Conservation (phyloP, 495 filamentous ascomycete genomes). For the Penicillium coffeae region DNA sequence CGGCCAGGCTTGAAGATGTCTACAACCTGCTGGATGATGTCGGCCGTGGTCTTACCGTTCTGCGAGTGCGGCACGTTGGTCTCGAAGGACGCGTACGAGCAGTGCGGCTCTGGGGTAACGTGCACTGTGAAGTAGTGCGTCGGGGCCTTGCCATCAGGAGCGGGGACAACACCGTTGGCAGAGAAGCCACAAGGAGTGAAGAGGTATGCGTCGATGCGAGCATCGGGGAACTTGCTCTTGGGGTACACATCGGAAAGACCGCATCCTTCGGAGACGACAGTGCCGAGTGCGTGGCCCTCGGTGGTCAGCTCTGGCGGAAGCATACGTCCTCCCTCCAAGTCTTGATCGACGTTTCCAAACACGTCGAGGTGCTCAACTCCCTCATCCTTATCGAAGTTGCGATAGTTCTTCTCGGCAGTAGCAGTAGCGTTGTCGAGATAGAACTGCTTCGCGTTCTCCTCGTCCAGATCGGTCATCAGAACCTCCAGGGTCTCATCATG, state of each 20-base stretch:
- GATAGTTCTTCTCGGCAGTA: slow-evolving; percentile 76
- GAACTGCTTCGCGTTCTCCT: slow-evolving; percentile 90
- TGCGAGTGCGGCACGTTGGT: slow-evolving; percentile 94
- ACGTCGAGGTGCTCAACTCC: slow-evolving; percentile 65
- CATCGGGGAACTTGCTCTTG: slow-evolving; percentile 80
- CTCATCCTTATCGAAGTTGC: slow-evolving; percentile 42
- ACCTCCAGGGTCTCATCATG: slow-evolving; percentile 94
- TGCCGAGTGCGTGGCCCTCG: slow-evolving; percentile 91
- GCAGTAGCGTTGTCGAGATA: slow-evolving; percentile 90
- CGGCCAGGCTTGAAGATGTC: slow-evolving; percentile 92
- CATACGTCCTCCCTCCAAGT: slow-evolving; percentile 50
- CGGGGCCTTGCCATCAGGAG: slow-evolving; percentile 57
- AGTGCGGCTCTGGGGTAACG: slow-evolving; percentile 95
- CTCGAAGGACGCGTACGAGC: slow-evolving; percentile 99
- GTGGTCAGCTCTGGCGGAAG: slow-evolving; percentile 75
- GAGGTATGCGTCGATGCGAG: slow-evolving; percentile 91
- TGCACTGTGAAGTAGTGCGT: slow-evolving; percentile 99
- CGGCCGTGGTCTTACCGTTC: slow-evolving; percentile 80
- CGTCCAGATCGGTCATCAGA: slow-evolving; percentile 96
- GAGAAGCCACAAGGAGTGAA: slow-evolving; percentile 98
- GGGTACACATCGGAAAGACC: slow-evolving; percentile 90
- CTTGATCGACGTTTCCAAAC: slow-evolving; percentile 65
- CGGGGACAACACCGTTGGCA: slow-evolving; percentile 93
- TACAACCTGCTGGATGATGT: slow-evolving; percentile 90
- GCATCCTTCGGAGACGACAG: slow-evolving; percentile 85